Evolutionary conservation across 1,284 basidiomycete species (phyloP).

Genomic region (Microstroma glucosiphilum): DNA sequence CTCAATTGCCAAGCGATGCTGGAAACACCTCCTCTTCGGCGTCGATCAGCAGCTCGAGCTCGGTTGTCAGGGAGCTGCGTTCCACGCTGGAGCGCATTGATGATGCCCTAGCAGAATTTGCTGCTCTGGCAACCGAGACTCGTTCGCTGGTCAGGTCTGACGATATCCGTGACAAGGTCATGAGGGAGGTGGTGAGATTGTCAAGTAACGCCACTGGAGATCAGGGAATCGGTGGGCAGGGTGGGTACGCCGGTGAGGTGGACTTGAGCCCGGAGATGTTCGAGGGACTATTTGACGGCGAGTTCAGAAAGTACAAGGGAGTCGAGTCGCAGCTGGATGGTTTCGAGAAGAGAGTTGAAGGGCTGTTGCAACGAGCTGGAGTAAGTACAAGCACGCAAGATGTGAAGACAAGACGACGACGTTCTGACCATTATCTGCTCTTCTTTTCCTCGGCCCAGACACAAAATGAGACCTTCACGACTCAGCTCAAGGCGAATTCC

Average conservation of each 20-base stretch:
- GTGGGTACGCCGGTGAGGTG: conserved; percentile 53
- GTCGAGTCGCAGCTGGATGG: conserved; percentile 64
- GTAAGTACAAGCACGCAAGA: neutral
- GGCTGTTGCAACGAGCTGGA: neutral
- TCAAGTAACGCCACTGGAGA: neutral
- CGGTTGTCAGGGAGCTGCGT: conserved; percentile 62
- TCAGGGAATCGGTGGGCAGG: conserved; percentile 53
- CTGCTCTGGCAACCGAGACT: conserved; percentile 64
- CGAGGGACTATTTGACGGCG: conserved; percentile 71
- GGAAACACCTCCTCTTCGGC: conserved; percentile 18
- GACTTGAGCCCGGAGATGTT: conserved; percentile 61
- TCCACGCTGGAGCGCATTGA: conserved; percentile 74
- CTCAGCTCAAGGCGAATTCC: neutral
- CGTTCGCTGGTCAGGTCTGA: conserved; percentile 64
- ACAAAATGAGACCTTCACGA: neutral
- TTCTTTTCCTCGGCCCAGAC: neutral
- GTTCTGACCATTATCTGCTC: conserved; percentile 42
- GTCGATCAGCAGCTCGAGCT: conserved; percentile 12
- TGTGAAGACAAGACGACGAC: conserved; percentile 59
- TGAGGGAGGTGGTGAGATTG: conserved; percentile 59
- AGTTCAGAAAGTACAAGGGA: conserved; percentile 73
- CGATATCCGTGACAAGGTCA: conserved; percentile 67
- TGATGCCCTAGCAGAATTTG: conserved; percentile 57
- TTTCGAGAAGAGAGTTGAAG: neutral
- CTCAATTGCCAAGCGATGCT: conserved; percentile 21